Evolutionary conservation across 2,329 filamentous ascomycete genomes (phyloP).

Genomic region (Cladobotryum protrusum): DNA sequence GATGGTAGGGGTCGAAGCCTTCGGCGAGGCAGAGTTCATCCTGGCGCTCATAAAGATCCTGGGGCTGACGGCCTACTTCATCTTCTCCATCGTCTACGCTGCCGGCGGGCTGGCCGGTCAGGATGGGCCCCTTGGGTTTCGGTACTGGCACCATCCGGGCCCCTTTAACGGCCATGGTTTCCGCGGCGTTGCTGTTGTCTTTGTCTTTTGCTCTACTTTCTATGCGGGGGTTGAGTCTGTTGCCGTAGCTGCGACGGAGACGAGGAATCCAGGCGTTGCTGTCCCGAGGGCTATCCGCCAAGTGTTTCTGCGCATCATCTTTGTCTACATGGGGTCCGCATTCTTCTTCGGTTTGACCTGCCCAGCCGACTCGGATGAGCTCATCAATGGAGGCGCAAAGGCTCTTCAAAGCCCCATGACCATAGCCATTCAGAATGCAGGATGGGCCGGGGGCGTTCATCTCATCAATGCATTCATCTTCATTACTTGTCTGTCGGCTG

Average conservation of each 20-base stretch:
- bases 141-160: slow-evolving; percentile 66
- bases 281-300: slow-evolving; percentile 54
- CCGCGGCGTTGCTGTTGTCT: slow-evolving; percentile 57
- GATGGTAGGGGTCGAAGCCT: slow-evolving; percentile 64
- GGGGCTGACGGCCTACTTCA: slow-evolving; percentile 63
- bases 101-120: slow-evolving; percentile 58
- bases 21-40: slow-evolving; percentile 78
- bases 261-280: slow-evolving; percentile 49
- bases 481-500: slow-evolving; percentile 63
- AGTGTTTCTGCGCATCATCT: slow-evolving; percentile 55
- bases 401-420: slow-evolving; percentile 69
- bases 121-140: slow-evolving; percentile 56
- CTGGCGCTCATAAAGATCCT: slow-evolving; percentile 66
- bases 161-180: slow-evolving; percentile 63
- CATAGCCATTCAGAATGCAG: slow-evolving; percentile 65
- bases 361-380: slow-evolving; percentile 58
- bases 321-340: slow-evolving; percentile 62
- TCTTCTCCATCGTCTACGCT: slow-evolving; percentile 68
- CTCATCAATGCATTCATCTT: slow-evolving; percentile 75
- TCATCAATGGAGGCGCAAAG: slow-evolving; percentile 55
- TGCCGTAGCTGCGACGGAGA: slow-evolving; percentile 58
- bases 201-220: slow-evolving; percentile 64
- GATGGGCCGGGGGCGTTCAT: slow-evolving; percentile 56
- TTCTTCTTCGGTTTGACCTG: slow-evolving; percentile 72
- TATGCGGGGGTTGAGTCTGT: slow-evolving; percentile 62